Evolutionary conservation across 495 filamentous ascomycete species (phyloP).

Genomic region (Darksidea phi): DNA sequence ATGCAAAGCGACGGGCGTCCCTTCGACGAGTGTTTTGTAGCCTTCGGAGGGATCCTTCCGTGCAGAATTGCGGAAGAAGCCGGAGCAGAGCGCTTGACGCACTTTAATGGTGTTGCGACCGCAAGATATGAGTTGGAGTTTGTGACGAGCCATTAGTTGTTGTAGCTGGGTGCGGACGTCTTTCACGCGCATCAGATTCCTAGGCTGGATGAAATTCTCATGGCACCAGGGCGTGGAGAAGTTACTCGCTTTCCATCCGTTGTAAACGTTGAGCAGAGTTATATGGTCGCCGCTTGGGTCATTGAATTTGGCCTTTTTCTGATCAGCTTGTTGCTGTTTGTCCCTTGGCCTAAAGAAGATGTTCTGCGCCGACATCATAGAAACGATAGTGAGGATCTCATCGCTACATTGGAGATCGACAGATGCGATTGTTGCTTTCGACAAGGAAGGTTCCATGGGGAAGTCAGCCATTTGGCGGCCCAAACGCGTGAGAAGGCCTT

Average conservation of each 20-base stretch:
- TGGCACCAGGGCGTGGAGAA: conserved; percentile 90
- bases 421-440: conserved; percentile 85
- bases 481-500: conserved; percentile 88
- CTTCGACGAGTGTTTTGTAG: conserved; percentile 94
- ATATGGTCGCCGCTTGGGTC: conserved; percentile 93
- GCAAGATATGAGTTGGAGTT: conserved; percentile 76
- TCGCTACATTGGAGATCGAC: conserved; percentile 87
- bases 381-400: conserved; percentile 90
- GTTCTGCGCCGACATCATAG: conserved; percentile 78
- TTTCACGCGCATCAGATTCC: conserved; percentile 80
- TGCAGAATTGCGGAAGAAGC: conserved; percentile 93
- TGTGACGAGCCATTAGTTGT: conserved; percentile 88
- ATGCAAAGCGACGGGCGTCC: conserved; percentile 92
- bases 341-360: conserved; percentile 96
- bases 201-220: conserved; percentile 96
- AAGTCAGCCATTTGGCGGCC: conserved; percentile 98
- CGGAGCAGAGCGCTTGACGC: conserved; percentile 85
- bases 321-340: conserved; percentile 91
- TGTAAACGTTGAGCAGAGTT: conserved; percentile 94
- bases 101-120: conserved; percentile 84
- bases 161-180: conserved; percentile 91
- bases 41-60: conserved; percentile 95
- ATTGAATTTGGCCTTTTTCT: conserved; percentile 97
- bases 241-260: conserved; percentile 80
- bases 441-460: conserved; percentile 85